Evolutionary conservation across 2,329 filamentous ascomycete species (phyloP).

Genomic region (Aspergillus aculeatus): DNA sequence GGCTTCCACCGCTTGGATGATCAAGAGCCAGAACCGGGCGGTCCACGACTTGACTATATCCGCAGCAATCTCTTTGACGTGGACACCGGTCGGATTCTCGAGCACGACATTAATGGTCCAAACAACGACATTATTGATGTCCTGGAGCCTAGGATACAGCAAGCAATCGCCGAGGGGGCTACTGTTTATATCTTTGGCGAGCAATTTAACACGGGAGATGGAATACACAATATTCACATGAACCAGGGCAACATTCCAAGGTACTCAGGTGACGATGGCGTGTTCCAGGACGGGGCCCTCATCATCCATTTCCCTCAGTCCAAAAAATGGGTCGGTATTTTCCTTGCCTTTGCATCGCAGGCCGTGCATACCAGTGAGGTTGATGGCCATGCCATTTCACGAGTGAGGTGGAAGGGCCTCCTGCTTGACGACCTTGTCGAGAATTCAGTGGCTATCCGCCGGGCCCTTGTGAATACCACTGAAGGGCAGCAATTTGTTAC

Average conservation of each 20-base stretch:
- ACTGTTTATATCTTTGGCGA: conserved; percentile 17
- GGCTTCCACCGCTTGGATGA: conserved; percentile 13
- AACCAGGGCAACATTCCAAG: conserved; percentile 18
- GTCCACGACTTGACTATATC: conserved; percentile 14
- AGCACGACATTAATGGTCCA: conserved; percentile 17
- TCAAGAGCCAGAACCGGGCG: background rate
- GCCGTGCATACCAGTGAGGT: conserved; percentile 14
- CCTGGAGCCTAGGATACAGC: conserved; percentile 13
- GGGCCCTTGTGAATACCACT: conserved; percentile 6
- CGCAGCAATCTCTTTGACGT: conserved; percentile 15
- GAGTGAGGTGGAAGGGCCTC: conserved; percentile 13
- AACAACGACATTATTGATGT: conserved; percentile 37
- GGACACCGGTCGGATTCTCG: conserved; percentile 18
- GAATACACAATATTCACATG: conserved; percentile 22
- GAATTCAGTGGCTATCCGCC: conserved; percentile 13
- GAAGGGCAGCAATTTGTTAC: conserved; percentile 10
- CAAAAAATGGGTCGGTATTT: conserved; percentile 16
- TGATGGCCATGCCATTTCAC: conserved; percentile 12
- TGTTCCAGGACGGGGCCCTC: conserved; percentile 18
- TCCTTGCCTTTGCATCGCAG: conserved; percentile 20
- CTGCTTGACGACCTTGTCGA: conserved; percentile 9
- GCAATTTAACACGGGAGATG: conserved; percentile 6
- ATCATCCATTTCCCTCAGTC: conserved; percentile 8
- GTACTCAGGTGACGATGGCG: conserved; percentile 12
- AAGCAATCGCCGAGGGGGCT: conserved; percentile 10